phyloP scores from a whole-genome alignment of 139 green algal species.

The Protoeuglena noctilucae region DNA sequence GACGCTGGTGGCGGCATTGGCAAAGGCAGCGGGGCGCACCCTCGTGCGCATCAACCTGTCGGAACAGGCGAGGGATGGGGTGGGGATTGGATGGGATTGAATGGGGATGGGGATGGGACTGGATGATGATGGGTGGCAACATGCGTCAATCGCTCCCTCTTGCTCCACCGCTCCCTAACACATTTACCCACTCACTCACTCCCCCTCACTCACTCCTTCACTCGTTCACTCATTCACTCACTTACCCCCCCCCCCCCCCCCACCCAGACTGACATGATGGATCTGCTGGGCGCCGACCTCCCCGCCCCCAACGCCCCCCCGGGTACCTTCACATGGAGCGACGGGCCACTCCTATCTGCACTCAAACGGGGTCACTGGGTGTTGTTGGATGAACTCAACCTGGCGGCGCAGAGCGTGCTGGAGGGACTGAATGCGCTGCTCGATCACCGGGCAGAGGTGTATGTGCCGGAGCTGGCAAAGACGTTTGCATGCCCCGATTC shows the following conservation, averaged over 20 bases:
- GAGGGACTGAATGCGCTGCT: slow-evolving; percentile 91
- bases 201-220: too few species aligned
- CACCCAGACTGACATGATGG: slow-evolving; percentile 98
- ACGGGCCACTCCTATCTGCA: slow-evolving; percentile 82
- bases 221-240: too few species aligned
- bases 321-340: slow-evolving; percentile 82
- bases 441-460: slow-evolving; percentile 85
- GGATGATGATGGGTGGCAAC: background rate
- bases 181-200: too few species aligned
- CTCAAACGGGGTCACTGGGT: slow-evolving; percentile 80
- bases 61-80: slow-evolving; percentile 18
- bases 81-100: background rate
- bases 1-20: slow-evolving; percentile 69
- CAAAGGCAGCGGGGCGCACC: slow-evolving; percentile 32
- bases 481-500: slow-evolving; percentile 48
- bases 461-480: slow-evolving; percentile 78
- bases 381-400: slow-evolving; percentile 97
- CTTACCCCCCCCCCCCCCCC: too few species aligned
- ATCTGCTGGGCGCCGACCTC: slow-evolving; percentile 91
- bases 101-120: too few species aligned
- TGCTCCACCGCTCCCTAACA: background rate
- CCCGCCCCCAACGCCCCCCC: slow-evolving; percentile 54
- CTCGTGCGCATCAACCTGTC: slow-evolving; percentile 89
- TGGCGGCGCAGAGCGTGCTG: slow-evolving; percentile 78
- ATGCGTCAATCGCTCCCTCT: background rate